Evolutionary conservation across 441 rosid species (phyloP), one percentile per base, ranked within the genome.

Genomic region (Lagerstroemia fauriei): DNA sequence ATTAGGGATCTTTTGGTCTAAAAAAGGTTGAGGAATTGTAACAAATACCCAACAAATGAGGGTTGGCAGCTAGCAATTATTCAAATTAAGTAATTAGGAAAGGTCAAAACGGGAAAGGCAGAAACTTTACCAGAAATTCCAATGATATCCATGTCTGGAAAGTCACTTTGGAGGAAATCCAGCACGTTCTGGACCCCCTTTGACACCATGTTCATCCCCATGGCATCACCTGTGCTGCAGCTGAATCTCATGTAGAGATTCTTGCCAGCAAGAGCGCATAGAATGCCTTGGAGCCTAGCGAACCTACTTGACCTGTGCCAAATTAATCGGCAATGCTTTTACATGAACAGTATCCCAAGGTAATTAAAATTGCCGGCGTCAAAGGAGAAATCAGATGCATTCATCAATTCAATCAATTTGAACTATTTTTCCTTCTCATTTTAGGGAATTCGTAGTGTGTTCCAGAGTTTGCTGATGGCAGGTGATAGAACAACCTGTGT

Each of bases 151-250:
- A 82, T 82, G 85, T 82, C 85, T 22, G 81, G 85, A 53, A 82
- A 82, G 73, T 82, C 85, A 18, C 61, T 61, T 61, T 71, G 81
- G 68, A 82, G 81, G 65, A 77, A 77, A 46, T 82, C 81, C 63
- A 82, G 32, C 71, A 82, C 85, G 78, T 82, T 78, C 76, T 82
- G 85, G 59, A 82, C 85, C 72, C 81, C 81, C 73, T 82, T 82
- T 13, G 85, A 82, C 78, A 82, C 85, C 85, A 82, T 82, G 78
- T 82, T 82, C 85, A 82, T 82, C 68, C 85, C 85, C 85, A 82
- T 82, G 38, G 85, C 85, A 78, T 82, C 85, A 71, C 85, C 85
- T 29, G 85, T 82, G 76, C 85, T 11, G 65, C 78, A 82, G 63
- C 77, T 57, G 65, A 82, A 82, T 82, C 85, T 82, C 48, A 59